These are phyloP conservation scores for Beauveria asiatica DNA, from an alignment of 2,329 filamentous ascomycete species.

Conservation along the genomic window DNA sequence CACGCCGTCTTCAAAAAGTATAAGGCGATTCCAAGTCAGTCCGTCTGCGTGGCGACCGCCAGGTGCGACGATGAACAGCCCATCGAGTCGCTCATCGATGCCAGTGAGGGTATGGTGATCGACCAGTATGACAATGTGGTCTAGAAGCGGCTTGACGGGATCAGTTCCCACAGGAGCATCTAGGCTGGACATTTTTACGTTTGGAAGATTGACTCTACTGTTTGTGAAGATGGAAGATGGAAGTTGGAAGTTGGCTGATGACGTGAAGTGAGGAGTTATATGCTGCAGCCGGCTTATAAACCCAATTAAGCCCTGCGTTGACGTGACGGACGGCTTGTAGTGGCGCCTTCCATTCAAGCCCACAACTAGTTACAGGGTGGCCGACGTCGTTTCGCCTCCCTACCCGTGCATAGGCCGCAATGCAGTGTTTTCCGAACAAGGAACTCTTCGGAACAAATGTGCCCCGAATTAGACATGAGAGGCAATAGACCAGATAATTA, in stretches of 20 bases:
- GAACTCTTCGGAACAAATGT: too few species aligned
- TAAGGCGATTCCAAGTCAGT: conserved; percentile 52
- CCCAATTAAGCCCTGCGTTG: conserved; percentile 1
- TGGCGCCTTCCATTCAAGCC: not conserved
- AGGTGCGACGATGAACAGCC: conserved; percentile 48
- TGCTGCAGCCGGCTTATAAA: not conserved
- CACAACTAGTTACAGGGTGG: not conserved
- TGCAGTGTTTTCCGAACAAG: too few species aligned
- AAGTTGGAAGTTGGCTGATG: not conserved
- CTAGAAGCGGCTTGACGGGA: conserved; percentile 29
- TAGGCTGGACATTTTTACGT: not conserved
- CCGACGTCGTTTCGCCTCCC: too few species aligned
- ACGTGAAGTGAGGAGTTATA: not conserved
- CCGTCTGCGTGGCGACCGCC: conserved; percentile 55
- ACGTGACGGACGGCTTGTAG: not conserved
- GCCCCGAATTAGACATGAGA: too few species aligned
- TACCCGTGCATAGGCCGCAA: too few species aligned
- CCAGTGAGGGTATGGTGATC: conserved; percentile 38
- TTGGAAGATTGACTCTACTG: too few species aligned
- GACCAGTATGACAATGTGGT: conserved; percentile 58
- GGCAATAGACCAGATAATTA: too few species aligned
- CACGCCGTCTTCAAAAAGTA: conserved; percentile 53
- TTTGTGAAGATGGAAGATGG: not conserved
- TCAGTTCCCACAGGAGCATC: too few species aligned
- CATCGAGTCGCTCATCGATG: conserved; percentile 41